A percentile compares a stretch with the other conserved stretches of the same genome.
Evolutionary conservation across 495 filamentous ascomycete species (phyloP).

Genomic region (Venustampulla echinocandica): DNA sequence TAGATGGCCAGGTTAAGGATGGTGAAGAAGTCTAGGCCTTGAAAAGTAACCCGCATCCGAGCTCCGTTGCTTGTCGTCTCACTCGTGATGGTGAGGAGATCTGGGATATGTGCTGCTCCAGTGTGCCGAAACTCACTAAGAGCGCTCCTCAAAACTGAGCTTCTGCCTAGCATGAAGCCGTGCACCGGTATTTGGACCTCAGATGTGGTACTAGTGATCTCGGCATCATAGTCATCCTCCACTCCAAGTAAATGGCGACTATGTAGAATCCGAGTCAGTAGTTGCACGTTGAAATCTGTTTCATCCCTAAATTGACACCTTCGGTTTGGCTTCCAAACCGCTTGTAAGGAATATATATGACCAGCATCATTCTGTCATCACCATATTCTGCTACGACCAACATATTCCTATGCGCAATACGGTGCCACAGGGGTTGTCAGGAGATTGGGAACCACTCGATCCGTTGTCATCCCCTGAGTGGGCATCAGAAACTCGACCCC

Average conservation of each 20-base stretch:
- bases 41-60: slow-evolving; percentile 19
- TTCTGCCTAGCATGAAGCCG: slow-evolving; percentile 68
- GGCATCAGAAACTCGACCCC: too few species aligned
- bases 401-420: too few species aligned
- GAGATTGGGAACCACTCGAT: too few species aligned
- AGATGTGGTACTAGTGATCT: slow-evolving; percentile 36
- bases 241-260: slow-evolving; percentile 22
- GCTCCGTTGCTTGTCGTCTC: neutral
- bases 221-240: slow-evolving; percentile 36
- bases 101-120: slow-evolving; percentile 20
- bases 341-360: too few species aligned
- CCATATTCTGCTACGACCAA: too few species aligned
- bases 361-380: too few species aligned
- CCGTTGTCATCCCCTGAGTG: too few species aligned
- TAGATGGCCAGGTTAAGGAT: slow-evolving; percentile 69
- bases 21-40: slow-evolving; percentile 48
- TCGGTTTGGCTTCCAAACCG: too few species aligned
- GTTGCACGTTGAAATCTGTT: neutral
- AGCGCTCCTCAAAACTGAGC: slow-evolving; percentile 53
- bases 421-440: too few species aligned
- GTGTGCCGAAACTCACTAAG: slow-evolving; percentile 42
- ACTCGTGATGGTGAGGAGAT: slow-evolving; percentile 2
- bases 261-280: neutral
- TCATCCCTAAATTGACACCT: slow-evolving; percentile 15
- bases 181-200: slow-evolving; percentile 71